These are phyloP conservation scores for Pascua guehoae DNA, from an alignment of 1,284 basidiomycete genomes.

Conservation along the genomic window DNA sequence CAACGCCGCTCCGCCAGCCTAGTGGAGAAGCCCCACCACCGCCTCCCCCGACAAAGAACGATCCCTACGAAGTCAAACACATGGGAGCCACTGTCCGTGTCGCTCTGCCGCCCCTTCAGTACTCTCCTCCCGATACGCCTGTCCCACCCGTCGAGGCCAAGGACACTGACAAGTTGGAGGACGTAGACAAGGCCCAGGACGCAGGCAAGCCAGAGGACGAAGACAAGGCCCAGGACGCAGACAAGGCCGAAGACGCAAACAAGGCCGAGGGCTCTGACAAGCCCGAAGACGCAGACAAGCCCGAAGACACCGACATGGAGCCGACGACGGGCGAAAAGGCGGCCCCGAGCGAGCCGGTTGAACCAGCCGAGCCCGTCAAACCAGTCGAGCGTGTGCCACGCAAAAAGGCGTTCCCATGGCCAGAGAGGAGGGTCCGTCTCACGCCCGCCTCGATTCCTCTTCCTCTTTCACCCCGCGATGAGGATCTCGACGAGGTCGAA, in stretches of 20 bases:
- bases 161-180: neutral
- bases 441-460: constrained; percentile 9
- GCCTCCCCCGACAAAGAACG: neutral
- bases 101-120: constrained; percentile 20
- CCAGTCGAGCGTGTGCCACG: constrained; percentile 2
- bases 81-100: constrained; percentile 22
- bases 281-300: neutral
- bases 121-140: constrained; percentile 27
- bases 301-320: neutral
- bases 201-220: neutral
- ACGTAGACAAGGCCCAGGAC: neutral
- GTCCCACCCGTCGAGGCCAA: neutral
- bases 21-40: no score
- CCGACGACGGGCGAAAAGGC: neutral
- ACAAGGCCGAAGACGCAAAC: neutral
- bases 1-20: no score
- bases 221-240: neutral
- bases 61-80: constrained; percentile 12
- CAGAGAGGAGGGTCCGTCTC: neutral
- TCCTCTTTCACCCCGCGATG: constrained; percentile 11
- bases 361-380: neutral
- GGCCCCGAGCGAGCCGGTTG: neutral
- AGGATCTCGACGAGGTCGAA: constrained; percentile 8
- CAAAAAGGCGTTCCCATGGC: constrained; percentile 16
- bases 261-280: neutral